Conservation (phyloP, 2,329 filamentous ascomycete genomes). For the Fusarium duplospermum region DNA sequence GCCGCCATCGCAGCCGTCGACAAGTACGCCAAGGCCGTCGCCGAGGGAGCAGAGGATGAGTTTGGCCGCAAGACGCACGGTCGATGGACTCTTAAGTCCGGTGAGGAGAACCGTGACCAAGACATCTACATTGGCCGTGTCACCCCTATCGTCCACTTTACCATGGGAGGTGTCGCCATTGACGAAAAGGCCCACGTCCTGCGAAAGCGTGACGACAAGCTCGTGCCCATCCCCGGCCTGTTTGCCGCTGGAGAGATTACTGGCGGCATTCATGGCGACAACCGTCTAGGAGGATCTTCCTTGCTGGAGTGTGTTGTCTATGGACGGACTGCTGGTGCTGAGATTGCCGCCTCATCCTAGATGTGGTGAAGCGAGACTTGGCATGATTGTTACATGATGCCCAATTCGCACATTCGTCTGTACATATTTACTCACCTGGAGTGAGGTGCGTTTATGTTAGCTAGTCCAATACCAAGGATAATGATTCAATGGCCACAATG, state of each 20-base stretch:
- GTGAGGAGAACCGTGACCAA: constrained; percentile 59
- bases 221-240: constrained; percentile 63
- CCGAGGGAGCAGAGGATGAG: constrained; percentile 53
- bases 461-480: neutral
- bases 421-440: constrained; percentile 25
- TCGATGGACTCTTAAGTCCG: constrained; percentile 61
- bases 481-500: neutral
- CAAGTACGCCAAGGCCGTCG: constrained; percentile 60
- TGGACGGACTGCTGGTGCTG: constrained; percentile 66
- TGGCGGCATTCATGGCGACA: constrained; percentile 72
- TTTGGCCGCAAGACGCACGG: constrained; percentile 65
- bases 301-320: constrained; percentile 73
- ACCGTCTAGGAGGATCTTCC: constrained; percentile 70
- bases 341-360: constrained; percentile 23
- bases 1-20: constrained; percentile 57
- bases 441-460: constrained; percentile 37
- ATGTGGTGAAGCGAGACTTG: neutral
- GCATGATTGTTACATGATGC: neutral
- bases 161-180: constrained; percentile 73
- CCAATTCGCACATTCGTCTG: neutral
- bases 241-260: constrained; percentile 75
- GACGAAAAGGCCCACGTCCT: constrained; percentile 65
- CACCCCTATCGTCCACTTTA: constrained; percentile 74
- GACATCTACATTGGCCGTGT: constrained; percentile 69
- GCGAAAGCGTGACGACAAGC: constrained; percentile 46